A percentile compares a stretch with the other conserved stretches of the same genome.
phyloP scores from a whole-genome alignment of 2,329 filamentous ascomycete genomes.

The Ambrosiella cleistominuta region DNA sequence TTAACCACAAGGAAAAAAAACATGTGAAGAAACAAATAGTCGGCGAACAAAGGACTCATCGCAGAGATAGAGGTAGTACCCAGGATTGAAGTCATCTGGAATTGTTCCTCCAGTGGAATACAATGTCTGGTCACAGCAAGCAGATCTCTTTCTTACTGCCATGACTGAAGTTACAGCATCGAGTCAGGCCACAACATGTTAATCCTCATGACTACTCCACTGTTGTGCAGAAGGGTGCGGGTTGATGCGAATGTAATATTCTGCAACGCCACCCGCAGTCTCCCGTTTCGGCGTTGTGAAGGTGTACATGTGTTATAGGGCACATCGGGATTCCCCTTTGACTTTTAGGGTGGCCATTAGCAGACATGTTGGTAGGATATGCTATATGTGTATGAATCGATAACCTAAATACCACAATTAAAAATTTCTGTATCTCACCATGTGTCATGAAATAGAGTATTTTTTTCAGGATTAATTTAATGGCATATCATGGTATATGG shows the following conservation, averaged over 20 bases:
- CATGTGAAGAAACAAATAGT: too few relatives aligned
- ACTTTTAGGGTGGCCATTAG: background rate
- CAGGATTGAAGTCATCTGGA: too few relatives aligned
- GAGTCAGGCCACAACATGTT: background rate
- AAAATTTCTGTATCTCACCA: background rate
- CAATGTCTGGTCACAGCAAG: too few relatives aligned
- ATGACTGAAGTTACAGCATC: background rate
- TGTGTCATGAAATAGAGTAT: background rate
- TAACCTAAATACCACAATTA: too few relatives aligned
- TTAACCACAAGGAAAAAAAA: too few relatives aligned
- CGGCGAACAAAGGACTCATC: too few relatives aligned
- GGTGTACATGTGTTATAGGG: background rate
- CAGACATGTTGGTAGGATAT: background rate
- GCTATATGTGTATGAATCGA: too few relatives aligned
- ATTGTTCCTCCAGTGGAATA: too few relatives aligned
- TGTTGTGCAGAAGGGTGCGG: background rate
- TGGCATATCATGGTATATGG: too few relatives aligned
- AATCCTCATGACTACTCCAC: background rate
- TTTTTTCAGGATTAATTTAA: background rate
- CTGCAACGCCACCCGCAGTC: background rate
- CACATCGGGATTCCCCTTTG: background rate
- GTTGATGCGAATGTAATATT: background rate
- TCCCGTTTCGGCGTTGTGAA: background rate
- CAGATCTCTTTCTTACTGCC: too few relatives aligned
- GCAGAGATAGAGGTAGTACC: too few relatives aligned